phyloP scores from a whole-genome alignment of 139 green algal genomes.

The Spirogloea muscicola region DNA sequence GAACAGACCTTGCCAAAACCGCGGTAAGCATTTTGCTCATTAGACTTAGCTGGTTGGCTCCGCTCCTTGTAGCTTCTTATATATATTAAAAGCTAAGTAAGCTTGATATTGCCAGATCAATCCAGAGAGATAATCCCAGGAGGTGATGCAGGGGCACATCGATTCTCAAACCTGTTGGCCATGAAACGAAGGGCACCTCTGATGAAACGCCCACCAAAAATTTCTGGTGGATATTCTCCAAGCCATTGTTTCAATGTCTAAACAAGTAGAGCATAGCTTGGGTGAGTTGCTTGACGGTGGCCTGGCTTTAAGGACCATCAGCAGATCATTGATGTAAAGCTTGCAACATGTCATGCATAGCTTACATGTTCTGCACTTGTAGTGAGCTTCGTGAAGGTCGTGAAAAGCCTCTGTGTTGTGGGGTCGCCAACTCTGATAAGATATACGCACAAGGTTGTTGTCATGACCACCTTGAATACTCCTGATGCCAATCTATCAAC shows the following conservation, averaged over 20 bases:
- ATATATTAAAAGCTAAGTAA: background rate
- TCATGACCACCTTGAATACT: background rate
- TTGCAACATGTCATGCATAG: no score
- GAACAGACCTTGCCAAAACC: background rate
- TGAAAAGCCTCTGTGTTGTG: no score
- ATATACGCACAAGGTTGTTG: no score
- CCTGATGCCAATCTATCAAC: background rate
- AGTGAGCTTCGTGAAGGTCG: no score
- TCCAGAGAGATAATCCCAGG: background rate
- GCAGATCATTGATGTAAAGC: background rate
- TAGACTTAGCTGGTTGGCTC: background rate
- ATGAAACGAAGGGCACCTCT: slow-evolving; percentile 1
- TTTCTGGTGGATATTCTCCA: background rate
- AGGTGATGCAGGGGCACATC: no score
- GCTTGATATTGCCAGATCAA: background rate
- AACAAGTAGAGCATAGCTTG: no score
- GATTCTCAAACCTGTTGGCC: slow-evolving; percentile 13
- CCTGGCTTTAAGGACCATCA: background rate
- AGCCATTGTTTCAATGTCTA: slow-evolving; percentile 1
- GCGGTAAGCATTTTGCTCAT: background rate
- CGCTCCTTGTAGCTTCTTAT: background rate
- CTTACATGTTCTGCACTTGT: no score
- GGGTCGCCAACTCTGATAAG: no score
- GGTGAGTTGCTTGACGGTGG: no score
- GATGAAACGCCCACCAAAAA: slow-evolving; percentile 17